Evolutionary conservation across 305 asterid genomes (phyloP).

Genomic region (Solanum aculeatissimum): DNA sequence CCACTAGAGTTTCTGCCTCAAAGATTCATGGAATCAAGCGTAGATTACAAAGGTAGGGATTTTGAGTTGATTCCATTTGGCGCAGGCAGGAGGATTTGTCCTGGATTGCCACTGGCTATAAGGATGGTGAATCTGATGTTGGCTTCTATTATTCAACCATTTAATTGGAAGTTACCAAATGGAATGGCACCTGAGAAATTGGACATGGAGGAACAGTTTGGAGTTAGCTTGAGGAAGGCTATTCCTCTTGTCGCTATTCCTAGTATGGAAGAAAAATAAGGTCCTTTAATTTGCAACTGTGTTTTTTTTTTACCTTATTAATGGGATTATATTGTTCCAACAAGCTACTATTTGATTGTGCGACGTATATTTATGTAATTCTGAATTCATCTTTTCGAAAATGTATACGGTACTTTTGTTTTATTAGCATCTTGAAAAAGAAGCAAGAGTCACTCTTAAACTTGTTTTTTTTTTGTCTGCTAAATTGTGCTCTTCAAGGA

Average conservation of each 20-base stretch:
- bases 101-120: background rate
- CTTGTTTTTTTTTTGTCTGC: too few relatives aligned
- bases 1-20: background rate
- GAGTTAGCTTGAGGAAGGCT: background rate
- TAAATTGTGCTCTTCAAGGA: too few relatives aligned
- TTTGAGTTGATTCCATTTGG: background rate
- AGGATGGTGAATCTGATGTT: background rate
- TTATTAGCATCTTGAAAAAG: too few relatives aligned
- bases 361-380: background rate
- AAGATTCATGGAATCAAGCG: background rate
- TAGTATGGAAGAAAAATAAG: background rate
- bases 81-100: background rate
- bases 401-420: too few relatives aligned
- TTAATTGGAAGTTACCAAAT: background rate
- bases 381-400: too few relatives aligned
- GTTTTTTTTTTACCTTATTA: background rate
- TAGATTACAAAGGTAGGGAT: conserved; percentile 1
- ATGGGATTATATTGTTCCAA: too few relatives aligned
- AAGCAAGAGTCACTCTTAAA: too few relatives aligned
- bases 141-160: conserved; percentile 3
- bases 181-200: background rate
- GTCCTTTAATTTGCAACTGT: background rate
- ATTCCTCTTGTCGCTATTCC: background rate
- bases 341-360: background rate
- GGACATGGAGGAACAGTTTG: conserved; percentile 4